Evolutionary conservation across 108 stramenopile species (phyloP).

Genomic region (Epithemia pelagica): DNA sequence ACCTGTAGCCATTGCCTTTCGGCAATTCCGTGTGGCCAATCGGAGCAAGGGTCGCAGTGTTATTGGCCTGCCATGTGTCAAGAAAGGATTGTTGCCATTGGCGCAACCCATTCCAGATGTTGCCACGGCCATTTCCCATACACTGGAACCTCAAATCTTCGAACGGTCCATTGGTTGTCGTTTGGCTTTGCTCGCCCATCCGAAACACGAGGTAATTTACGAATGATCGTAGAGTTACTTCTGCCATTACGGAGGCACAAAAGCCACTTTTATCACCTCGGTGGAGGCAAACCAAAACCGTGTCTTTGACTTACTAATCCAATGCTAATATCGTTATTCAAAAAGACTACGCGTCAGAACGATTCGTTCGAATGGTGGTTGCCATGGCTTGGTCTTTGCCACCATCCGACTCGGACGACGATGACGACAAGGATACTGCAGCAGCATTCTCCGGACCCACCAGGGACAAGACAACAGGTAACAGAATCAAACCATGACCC

Average conservation of each 20-base stretch:
- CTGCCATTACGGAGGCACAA: too few species aligned
- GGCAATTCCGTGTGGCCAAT: constrained; percentile 11
- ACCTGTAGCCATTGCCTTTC: not conserved
- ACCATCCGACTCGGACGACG: not conserved
- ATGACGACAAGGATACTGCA: not conserved
- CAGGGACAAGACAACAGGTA: constrained; percentile 16
- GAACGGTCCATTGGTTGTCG: constrained; percentile 6
- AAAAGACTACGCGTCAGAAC: too few species aligned
- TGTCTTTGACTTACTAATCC: too few species aligned
- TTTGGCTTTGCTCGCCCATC: too few species aligned
- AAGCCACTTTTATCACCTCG: too few species aligned
- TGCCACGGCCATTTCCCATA: not conserved
- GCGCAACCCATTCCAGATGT: not conserved
- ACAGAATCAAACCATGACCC: constrained; percentile 16
- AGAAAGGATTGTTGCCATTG: constrained; percentile 3
- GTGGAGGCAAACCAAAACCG: too few species aligned
- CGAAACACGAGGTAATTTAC: too few species aligned
- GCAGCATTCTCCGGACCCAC: constrained; percentile 7
- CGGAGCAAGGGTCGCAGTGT: constrained; percentile 3
- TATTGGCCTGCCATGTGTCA: constrained; percentile 5
- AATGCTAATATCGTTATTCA: too few species aligned
- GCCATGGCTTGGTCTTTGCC: too few species aligned
- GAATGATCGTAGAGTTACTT: too few species aligned
- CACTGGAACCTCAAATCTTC: constrained; percentile 2
- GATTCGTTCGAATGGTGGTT: too few species aligned